Percentiles rank a stretch among this genome's conserved stretches.
phyloP scores from a whole-genome alignment of 352 stramenopile genomes.

The Globisporangium cylindrosporum region DNA sequence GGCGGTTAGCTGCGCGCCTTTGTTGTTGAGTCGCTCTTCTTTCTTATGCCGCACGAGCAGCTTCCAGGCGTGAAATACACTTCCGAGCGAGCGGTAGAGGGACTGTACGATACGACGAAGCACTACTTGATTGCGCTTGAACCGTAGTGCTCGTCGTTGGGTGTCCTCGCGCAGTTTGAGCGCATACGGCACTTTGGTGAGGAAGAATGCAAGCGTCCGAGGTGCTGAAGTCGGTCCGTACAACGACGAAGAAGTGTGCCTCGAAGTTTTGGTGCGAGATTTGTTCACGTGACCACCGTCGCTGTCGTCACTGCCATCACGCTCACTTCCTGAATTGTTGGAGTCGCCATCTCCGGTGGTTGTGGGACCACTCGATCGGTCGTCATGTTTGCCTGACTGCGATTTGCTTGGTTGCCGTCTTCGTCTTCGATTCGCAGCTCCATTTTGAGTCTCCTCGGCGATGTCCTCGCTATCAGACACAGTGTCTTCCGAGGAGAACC shows the following conservation, averaged over 20 bases:
- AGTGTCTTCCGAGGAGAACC: background rate
- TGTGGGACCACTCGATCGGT: background rate
- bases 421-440: slow-evolving; percentile 3
- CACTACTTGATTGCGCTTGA: slow-evolving; percentile 43
- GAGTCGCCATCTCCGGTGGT: background rate
- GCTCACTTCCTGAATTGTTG: background rate
- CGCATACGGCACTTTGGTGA: slow-evolving; percentile 36
- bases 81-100: slow-evolving; percentile 46
- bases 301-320: background rate
- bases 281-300: background rate
- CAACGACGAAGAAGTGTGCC: background rate
- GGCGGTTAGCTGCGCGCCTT: slow-evolving; percentile 48
- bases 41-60: slow-evolving; percentile 26
- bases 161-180: slow-evolving; percentile 43
- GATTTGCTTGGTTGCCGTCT: slow-evolving; percentile 1
- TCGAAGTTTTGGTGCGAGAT: background rate
- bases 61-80: slow-evolving; percentile 58
- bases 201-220: slow-evolving; percentile 42
- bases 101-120: slow-evolving; percentile 50
- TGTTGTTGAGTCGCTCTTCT: slow-evolving; percentile 44
- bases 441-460: slow-evolving; percentile 7
- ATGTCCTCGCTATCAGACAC: slow-evolving; percentile 6
- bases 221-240: slow-evolving; percentile 19
- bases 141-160: slow-evolving; percentile 24
- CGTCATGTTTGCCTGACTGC: background rate